Percentiles rank a stretch among this genome's conserved stretches.
Conservation (phyloP, 495 filamentous ascomycete genomes). For the Filosporella fistucella region DNA sequence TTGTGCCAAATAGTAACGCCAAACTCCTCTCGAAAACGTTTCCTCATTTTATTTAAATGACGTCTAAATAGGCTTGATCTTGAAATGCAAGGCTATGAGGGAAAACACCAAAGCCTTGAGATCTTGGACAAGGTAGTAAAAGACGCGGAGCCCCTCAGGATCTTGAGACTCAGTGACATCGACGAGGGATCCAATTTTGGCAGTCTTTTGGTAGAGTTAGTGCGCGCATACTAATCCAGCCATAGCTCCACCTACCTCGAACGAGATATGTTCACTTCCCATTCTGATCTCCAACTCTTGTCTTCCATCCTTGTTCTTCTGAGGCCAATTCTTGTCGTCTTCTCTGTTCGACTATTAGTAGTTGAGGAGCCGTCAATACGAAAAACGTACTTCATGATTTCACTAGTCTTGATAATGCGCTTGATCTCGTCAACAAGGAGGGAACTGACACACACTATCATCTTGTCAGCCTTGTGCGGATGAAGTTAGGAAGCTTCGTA, state of each 20-base stretch:
- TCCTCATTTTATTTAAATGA: too few relatives aligned
- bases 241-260: slow-evolving; percentile 60
- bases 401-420: slow-evolving; percentile 94
- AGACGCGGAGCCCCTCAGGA: slow-evolving; percentile 95
- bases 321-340: slow-evolving; percentile 98
- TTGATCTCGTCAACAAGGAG: slow-evolving; percentile 93
- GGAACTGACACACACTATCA: slow-evolving; percentile 89
- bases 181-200: slow-evolving; percentile 95
- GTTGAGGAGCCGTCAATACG: neutral
- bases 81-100: slow-evolving; percentile 94
- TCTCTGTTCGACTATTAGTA: slow-evolving; percentile 53
- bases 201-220: slow-evolving; percentile 61
- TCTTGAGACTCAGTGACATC: slow-evolving; percentile 96
- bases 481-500: neutral
- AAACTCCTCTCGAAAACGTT: slow-evolving; percentile 9
- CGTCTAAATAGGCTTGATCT: slow-evolving; percentile 85
- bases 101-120: slow-evolving; percentile 96
- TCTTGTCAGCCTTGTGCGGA: slow-evolving; percentile 8
- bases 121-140: slow-evolving; percentile 98
- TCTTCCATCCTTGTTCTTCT: slow-evolving; percentile 98
- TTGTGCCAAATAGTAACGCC: slow-evolving; percentile 11
- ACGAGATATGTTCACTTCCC: slow-evolving; percentile 95
- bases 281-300: slow-evolving; percentile 95
- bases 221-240: neutral
- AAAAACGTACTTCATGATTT: slow-evolving; percentile 84